A percentile compares a stretch with the other conserved stretches of the same genome.
phyloP scores from a whole-genome alignment of 2,329 filamentous ascomycete genomes.

The Fusarium equiseti region DNA sequence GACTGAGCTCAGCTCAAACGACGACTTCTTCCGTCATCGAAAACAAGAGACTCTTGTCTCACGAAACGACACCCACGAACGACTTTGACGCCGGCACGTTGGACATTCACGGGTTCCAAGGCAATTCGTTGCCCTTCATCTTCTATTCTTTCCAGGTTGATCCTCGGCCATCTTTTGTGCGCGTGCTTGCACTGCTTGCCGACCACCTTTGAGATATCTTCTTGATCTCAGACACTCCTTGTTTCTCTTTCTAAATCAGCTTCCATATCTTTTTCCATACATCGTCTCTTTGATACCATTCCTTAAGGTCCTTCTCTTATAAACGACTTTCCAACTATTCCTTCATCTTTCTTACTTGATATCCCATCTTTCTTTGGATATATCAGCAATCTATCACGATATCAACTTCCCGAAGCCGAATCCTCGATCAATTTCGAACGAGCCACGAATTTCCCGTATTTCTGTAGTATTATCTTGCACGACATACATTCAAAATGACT shows the following conservation, averaged over 20 bases:
- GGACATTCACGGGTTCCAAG: conserved; percentile 41
- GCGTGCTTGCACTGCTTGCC: conserved; percentile 47
- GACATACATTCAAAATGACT: conserved; percentile 50
- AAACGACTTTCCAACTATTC: conserved; percentile 29
- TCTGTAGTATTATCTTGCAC: conserved; percentile 36
- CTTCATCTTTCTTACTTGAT: conserved; percentile 25
- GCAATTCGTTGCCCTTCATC: conserved; percentile 43
- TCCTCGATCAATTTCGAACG: conserved; percentile 34
- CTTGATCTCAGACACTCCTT: conserved; percentile 38
- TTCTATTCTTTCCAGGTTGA: conserved; percentile 64
- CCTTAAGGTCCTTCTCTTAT: conserved; percentile 27
- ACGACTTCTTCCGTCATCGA: conserved; percentile 19
- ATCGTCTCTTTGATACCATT: conserved; percentile 46
- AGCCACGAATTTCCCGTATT: conserved; percentile 44
- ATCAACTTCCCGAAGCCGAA: conserved; percentile 33
- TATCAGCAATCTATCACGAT: conserved; percentile 39
- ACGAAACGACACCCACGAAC: conserved; percentile 28
- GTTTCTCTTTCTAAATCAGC: conserved; percentile 23
- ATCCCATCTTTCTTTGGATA: conserved; percentile 28
- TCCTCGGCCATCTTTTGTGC: conserved; percentile 62
- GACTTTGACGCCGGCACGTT: conserved; percentile 44
- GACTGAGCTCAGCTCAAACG: conserved; percentile 22
- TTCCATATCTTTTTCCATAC: conserved; percentile 10
- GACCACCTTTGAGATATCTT: conserved; percentile 39
- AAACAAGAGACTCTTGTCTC: conserved; percentile 18